Percentiles rank a stretch among this genome's conserved stretches.
phyloP scores from a whole-genome alignment of 2,329 filamentous ascomycete genomes.

The Ophiobolus disseminans region DNA sequence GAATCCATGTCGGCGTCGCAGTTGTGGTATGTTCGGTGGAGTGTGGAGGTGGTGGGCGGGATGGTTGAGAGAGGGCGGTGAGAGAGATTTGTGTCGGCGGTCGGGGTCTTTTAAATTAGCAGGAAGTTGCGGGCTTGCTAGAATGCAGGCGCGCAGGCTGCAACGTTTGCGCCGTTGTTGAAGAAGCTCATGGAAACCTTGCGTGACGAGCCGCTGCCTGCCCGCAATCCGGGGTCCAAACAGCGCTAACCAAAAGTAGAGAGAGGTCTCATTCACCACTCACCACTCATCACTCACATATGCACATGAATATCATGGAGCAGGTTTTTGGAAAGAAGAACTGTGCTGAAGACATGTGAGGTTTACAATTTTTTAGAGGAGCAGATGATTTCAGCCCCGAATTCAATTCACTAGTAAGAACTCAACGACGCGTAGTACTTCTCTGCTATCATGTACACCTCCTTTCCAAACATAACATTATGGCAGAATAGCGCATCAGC shows the following conservation, averaged over 20 bases:
- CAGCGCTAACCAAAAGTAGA: conserved; percentile 1
- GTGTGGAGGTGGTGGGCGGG: not conserved
- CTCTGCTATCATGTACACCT: too few relatives aligned
- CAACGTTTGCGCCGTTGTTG: conserved; percentile 1
- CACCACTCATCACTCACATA: not conserved
- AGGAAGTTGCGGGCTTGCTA: not conserved
- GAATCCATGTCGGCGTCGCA: conserved; percentile 57
- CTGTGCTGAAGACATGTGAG: too few relatives aligned
- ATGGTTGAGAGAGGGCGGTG: not conserved
- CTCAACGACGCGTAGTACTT: too few relatives aligned
- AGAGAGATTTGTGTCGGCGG: not conserved
- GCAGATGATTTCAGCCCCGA: too few relatives aligned
- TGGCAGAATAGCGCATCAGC: conserved; percentile 15
- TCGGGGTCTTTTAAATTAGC: not conserved
- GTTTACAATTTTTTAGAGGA: too few relatives aligned
- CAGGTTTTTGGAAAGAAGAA: too few relatives aligned
- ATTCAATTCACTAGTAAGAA: too few relatives aligned
- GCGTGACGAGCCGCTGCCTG: conserved; percentile 6
- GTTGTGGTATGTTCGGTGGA: not conserved
- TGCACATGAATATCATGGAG: too few relatives aligned
- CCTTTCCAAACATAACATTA: conserved; percentile 4
- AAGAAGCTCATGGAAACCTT: conserved; percentile 14
- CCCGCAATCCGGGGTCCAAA: conserved; percentile 8
- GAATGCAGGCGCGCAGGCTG: not conserved
- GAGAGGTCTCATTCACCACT: not conserved